These are phyloP conservation scores for Ophiocordyceps camponoti-floridani DNA, from an alignment of 2,329 filamentous ascomycete genomes.

Conservation along the genomic window DNA sequence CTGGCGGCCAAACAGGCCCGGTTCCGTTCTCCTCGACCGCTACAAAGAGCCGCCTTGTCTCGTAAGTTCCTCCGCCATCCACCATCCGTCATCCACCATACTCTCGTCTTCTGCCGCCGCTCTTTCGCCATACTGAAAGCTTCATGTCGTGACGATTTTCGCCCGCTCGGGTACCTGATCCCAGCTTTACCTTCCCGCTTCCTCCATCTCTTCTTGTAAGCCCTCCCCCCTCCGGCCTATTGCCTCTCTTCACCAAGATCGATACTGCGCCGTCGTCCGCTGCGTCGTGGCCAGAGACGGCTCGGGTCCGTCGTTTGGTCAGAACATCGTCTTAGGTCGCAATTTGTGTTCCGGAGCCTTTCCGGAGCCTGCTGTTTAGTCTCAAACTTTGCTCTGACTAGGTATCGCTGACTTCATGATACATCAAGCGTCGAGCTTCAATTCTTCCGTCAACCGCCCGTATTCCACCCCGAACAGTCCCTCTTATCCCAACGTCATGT, in stretches of 20 bases:
- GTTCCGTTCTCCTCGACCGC: not conserved
- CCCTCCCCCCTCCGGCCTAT: not conserved
- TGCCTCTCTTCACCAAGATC: not conserved
- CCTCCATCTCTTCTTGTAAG: not conserved
- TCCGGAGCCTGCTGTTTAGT: not conserved
- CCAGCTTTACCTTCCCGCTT: not conserved
- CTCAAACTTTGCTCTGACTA: not conserved
- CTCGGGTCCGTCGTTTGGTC: not conserved
- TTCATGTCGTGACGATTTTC: not conserved
- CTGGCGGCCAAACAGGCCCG: not conserved
- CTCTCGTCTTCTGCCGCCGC: not conserved
- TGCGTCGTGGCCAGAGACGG: not conserved
- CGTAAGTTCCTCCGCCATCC: not conserved
- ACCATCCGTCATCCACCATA: not conserved
- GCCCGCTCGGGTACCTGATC: not conserved
- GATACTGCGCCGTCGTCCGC: not conserved
- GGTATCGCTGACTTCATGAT: not conserved
- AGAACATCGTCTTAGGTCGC: not conserved
- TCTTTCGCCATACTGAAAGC: not conserved
- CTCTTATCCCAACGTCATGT: conserved; percentile 17
- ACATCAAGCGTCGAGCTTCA: not conserved
- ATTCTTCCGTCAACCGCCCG: not conserved
- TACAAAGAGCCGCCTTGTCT: not conserved
- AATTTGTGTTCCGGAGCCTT: not conserved
- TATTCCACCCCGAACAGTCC: not conserved